A percentile compares a stretch with the other conserved stretches of the same genome.
phyloP scores from a whole-genome alignment of 495 filamentous ascomycete genomes.

The Penicillium pulvis region DNA sequence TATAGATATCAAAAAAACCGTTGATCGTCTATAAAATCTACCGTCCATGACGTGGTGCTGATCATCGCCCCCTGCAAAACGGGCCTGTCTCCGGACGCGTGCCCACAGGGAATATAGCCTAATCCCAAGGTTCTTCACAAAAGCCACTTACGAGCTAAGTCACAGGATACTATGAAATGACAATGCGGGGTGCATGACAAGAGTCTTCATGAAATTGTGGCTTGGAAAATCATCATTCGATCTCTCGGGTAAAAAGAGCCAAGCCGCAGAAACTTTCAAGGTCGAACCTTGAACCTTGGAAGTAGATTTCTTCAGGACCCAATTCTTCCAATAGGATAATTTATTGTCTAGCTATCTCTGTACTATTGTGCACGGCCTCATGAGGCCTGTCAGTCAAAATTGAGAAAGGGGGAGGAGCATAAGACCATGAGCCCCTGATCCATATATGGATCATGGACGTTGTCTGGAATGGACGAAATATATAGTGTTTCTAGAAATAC shows the following conservation, averaged over 20 bases:
- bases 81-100: constrained; percentile 14
- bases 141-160: background rate
- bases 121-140: background rate
- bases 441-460: background rate
- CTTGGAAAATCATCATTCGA: constrained; percentile 1
- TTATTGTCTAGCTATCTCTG: no score
- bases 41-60: constrained; percentile 7
- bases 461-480: background rate
- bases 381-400: background rate
- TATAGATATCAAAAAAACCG: no score
- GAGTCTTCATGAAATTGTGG: background rate
- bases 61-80: constrained; percentile 23
- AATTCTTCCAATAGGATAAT: background rate
- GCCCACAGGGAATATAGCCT: background rate
- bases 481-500: background rate
- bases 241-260: background rate
- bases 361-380: no score
- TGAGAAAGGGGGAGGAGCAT: background rate
- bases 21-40: background rate
- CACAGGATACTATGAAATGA: background rate
- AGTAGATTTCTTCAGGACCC: background rate
- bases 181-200: constrained; percentile 14
- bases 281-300: background rate
- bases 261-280: background rate
- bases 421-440: background rate